phyloP scores from a whole-genome alignment of 495 filamentous ascomycete genomes.

The Bathelium albidoporum region DNA sequence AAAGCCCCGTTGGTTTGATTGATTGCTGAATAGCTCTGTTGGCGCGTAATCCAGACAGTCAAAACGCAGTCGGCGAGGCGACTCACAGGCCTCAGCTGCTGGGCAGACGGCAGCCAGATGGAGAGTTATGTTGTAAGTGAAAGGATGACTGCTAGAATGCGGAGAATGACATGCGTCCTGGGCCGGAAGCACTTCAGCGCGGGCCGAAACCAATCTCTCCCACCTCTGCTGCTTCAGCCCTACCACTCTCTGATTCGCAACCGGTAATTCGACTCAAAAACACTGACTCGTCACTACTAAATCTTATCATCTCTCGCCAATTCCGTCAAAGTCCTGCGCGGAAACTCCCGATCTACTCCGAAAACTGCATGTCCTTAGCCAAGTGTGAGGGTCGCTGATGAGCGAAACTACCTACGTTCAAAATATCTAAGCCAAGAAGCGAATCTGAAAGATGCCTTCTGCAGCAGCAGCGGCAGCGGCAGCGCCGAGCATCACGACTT shows the following conservation, averaged over 20 bases:
- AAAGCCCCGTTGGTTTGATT: not conserved
- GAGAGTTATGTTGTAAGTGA: not conserved
- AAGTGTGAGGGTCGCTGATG: not conserved
- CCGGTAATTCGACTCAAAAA: no score
- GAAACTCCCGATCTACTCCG: not conserved
- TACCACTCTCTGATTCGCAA: no score
- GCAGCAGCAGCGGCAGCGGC: conserved; percentile 35
- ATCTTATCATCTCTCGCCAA: no score
- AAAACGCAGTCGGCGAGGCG: not conserved
- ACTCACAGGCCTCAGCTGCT: not conserved
- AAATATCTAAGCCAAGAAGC: no score
- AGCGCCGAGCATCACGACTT: conserved; percentile 62
- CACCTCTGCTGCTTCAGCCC: not conserved
- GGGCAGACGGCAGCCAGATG: not conserved
- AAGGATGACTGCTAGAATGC: not conserved
- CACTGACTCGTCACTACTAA: no score
- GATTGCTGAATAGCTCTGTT: not conserved
- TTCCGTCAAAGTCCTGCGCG: not conserved
- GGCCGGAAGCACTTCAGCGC: not conserved
- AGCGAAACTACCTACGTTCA: no score
- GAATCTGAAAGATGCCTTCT: conserved; percentile 41
- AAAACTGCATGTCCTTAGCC: not conserved
- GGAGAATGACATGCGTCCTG: not conserved
- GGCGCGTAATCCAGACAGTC: not conserved
- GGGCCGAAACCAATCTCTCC: not conserved